phyloP scores from a whole-genome alignment of 2,329 filamentous ascomycete genomes.

The Xylariaceae sp. region DNA sequence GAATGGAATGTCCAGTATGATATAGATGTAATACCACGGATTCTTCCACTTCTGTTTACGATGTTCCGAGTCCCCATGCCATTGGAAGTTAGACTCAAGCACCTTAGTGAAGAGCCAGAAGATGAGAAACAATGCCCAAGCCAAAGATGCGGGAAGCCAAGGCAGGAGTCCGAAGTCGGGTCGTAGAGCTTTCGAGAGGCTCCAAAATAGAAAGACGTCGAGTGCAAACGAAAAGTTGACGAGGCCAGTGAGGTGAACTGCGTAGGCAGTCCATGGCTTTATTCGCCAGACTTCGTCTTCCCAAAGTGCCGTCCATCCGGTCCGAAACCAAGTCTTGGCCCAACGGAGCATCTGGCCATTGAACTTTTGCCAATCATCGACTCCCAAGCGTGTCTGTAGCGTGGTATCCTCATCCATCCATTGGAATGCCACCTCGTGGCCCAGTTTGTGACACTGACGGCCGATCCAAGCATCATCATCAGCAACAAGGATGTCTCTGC shows the following conservation, averaged over 20 bases:
- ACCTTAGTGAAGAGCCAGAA: not conserved
- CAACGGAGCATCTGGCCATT: not conserved
- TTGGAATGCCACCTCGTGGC: not conserved
- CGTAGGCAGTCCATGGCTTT: not conserved
- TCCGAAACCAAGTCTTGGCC: not conserved
- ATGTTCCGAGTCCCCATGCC: no score
- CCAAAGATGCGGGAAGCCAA: no score
- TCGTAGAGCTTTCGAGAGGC: not conserved
- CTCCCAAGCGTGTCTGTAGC: not conserved
- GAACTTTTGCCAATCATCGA: not conserved
- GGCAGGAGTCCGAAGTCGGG: not conserved
- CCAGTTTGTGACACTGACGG: not conserved
- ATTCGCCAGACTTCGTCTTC: not conserved
- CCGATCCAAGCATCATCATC: slow-evolving; percentile 1
- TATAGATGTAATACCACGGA: not conserved
- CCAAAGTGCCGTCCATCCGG: not conserved
- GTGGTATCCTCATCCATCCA: not conserved
- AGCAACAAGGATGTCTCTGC: not conserved
- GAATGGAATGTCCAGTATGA: not conserved
- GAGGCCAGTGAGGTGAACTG: not conserved
- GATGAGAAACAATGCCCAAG: not conserved
- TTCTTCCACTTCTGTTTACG: not conserved
- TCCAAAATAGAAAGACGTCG: not conserved
- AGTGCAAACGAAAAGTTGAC: not conserved
- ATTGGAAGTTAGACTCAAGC: not conserved